Evolutionary conservation across 257 asterid genomes (phyloP), one percentile per base, ranked within the genome.

Genomic region (Solanum boliviense): DNA sequence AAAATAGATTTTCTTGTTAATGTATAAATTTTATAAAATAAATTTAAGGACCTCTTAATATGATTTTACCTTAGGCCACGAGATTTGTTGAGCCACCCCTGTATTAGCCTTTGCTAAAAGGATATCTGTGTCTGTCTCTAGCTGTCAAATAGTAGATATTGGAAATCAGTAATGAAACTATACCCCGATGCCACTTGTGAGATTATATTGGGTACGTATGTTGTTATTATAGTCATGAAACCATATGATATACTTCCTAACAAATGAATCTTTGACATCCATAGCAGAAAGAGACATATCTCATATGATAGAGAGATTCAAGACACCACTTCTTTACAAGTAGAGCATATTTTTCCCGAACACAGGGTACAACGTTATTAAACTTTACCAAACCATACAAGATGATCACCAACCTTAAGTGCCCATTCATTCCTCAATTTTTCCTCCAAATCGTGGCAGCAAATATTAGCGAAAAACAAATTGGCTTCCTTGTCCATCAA

Each of bases 101-200:
- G n/a, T 89, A 84, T 86, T 89, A 44, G 98, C 98, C 92, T 95
- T 96, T 87, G 91, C 95, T 78, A 97, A 88, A 35, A 97, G 98
- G 87, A 97, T 95, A 89, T 92, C 86, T 15, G 84, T 90, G 88
- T 97, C 99, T 4, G 99, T 97, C 93, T 97, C 99, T 58, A 95
- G 93, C 98, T 95, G 94, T 60, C 15, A 81, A 25, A 36, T 0
- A n/a, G 52, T 78, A 29, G 15, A 79, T 6, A 13, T 31, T 5
- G 27, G 7, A 46, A 27, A 16, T 81, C 36, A 79, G 67, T 44
- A 79, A 44, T 29, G 67, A 79, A 27, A 44, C n/a, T 23, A 27
- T 78, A 5, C 3, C 13, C 96, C 2, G 0, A 62, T 0, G 0
- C 6, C 70, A 62, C 31, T 23, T 16, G 62, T 18, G 62, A 52